phyloP scores from a whole-genome alignment of 78 protist species.

The Guillardia theta region DNA sequence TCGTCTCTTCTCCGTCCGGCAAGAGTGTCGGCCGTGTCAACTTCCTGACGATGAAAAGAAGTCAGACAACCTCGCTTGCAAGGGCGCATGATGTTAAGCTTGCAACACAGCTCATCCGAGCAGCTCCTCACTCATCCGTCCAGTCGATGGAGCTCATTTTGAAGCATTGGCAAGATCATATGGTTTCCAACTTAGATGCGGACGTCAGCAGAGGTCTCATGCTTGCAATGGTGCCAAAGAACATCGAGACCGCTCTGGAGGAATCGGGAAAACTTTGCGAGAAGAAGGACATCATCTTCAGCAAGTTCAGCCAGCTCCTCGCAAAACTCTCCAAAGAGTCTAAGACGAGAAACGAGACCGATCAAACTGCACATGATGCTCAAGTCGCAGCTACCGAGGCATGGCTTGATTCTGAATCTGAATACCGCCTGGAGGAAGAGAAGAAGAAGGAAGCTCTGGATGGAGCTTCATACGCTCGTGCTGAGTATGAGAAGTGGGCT shows the following conservation, averaged over 20 bases:
- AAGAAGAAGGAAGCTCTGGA: background rate
- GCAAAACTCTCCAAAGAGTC: background rate
- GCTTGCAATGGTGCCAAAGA: background rate
- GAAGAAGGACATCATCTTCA: background rate
- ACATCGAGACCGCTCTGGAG: background rate
- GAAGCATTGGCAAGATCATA: too few relatives aligned
- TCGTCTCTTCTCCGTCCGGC: too few relatives aligned
- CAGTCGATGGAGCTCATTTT: too few relatives aligned
- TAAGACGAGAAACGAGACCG: background rate
- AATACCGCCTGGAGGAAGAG: background rate
- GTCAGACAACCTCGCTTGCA: too few relatives aligned
- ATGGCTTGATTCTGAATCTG: background rate
- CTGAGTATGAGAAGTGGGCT: background rate
- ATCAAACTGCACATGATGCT: background rate
- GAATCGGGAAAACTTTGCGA: background rate
- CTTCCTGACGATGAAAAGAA: too few relatives aligned
- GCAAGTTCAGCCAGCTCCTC: background rate
- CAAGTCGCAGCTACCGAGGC: background rate
- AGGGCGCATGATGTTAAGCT: too few relatives aligned
- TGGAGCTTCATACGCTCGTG: background rate
- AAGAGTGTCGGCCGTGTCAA: too few relatives aligned
- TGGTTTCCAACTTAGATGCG: too few relatives aligned
- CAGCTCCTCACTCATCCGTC: too few relatives aligned
- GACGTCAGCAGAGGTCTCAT: too few relatives aligned
- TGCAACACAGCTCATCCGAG: too few relatives aligned